These are phyloP conservation scores for Suillus decipiens DNA, from an alignment of 768 basidiomycete genomes.

Conservation along the genomic window DNA sequence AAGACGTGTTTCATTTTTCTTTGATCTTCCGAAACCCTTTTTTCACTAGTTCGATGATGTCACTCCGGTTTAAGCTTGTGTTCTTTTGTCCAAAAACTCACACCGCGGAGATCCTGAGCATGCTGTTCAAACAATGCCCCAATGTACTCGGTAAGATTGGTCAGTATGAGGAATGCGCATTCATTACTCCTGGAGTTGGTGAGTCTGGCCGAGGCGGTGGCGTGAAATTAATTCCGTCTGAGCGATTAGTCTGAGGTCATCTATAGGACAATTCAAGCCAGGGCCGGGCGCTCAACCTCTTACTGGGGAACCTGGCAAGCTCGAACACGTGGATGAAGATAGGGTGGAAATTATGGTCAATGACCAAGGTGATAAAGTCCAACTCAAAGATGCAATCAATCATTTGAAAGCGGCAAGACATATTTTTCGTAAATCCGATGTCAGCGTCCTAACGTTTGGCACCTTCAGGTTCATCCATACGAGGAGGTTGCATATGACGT, in stretches of 20 bases:
- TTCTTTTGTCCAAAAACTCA: conserved; percentile 50
- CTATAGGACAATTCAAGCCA: conserved; percentile 49
- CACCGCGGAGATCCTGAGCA: conserved; percentile 43
- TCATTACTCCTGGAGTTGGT: conserved; percentile 55
- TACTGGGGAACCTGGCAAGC: conserved; percentile 42
- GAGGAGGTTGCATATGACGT: conserved; percentile 62
- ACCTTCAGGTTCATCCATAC: conserved; percentile 51
- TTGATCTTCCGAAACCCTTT: neutral
- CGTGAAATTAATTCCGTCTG: conserved; percentile 1
- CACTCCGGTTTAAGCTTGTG: conserved; percentile 48
- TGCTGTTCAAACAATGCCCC: conserved; percentile 48
- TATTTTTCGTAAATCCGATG: conserved; percentile 8
- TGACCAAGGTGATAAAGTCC: conserved; percentile 36
- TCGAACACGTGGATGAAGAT: conserved; percentile 54
- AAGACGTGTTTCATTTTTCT: neutral
- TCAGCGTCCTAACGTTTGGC: neutral
- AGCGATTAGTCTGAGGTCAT: neutral
- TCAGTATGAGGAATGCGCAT: conserved; percentile 55
- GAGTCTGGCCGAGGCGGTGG: conserved; percentile 19
- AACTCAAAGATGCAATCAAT: conserved; percentile 41
- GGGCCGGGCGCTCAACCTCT: conserved; percentile 43
- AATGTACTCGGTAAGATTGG: conserved; percentile 53
- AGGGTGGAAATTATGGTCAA: conserved; percentile 54
- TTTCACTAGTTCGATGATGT: conserved; percentile 22
- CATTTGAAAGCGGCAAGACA: conserved; percentile 48